Percentiles rank a stretch among this genome's conserved stretches.
These are phyloP conservation scores for Populus simonii DNA, from an alignment of 345 rosid genomes.

Conservation along the genomic window DNA sequence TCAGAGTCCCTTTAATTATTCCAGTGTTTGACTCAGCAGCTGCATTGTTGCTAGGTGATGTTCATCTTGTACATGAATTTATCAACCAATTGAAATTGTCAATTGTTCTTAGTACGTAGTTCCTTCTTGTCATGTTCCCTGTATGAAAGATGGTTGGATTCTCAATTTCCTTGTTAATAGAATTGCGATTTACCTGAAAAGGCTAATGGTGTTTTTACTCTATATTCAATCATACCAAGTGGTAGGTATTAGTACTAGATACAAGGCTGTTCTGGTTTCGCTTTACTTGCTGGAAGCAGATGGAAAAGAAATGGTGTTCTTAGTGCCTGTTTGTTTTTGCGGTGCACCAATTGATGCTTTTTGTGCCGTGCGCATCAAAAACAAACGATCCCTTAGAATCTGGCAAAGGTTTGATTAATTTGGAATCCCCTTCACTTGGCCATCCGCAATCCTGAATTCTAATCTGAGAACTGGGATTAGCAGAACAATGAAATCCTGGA, in stretches of 20 bases:
- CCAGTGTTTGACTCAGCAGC: background rate
- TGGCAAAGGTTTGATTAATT: background rate
- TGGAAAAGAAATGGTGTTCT: background rate
- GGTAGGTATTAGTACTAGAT: background rate
- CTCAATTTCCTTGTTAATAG: constrained; percentile 15
- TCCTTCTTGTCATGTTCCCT: constrained; percentile 18
- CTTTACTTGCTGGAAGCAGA: background rate
- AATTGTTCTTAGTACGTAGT: background rate
- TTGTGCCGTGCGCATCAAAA: too few species aligned
- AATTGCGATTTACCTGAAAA: background rate
- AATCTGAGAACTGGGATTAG: background rate
- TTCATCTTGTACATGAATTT: constrained; percentile 4
- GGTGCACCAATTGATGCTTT: too few species aligned
- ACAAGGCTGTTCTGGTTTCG: background rate
- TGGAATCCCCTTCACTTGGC: background rate
- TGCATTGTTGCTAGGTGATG: background rate
- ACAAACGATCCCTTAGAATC: background rate
- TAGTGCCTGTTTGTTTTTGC: too few species aligned
- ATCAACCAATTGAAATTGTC: background rate
- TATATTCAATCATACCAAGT: background rate
- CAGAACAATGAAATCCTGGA: background rate
- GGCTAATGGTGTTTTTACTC: background rate
- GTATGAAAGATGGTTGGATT: constrained; percentile 14
- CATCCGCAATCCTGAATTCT: background rate
- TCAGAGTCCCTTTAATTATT: background rate